These are phyloP conservation scores for Purpureocillium lavendulum DNA, from an alignment of 2,329 filamentous ascomycete species.

Conservation along the genomic window DNA sequence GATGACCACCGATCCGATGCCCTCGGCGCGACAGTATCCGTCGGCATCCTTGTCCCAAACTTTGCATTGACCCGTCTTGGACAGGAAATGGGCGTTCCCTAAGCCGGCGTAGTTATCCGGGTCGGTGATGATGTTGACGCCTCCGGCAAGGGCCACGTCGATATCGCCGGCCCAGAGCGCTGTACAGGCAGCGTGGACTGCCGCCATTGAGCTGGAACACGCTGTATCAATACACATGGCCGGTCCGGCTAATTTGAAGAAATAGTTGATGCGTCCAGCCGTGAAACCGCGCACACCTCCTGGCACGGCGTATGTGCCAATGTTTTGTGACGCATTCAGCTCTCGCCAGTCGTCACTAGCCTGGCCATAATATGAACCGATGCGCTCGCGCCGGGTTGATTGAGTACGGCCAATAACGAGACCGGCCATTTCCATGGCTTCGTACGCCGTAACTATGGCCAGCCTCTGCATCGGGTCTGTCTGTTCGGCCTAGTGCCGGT, in stretches of 20 bases:
- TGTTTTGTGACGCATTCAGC: neutral
- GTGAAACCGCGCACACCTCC: slow-evolving; percentile 2
- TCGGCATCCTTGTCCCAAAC: slow-evolving; percentile 56
- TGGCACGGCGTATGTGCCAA: slow-evolving; percentile 1
- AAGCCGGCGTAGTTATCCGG: slow-evolving; percentile 58
- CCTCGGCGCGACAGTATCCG: slow-evolving; percentile 47
- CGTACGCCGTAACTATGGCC: slow-evolving; percentile 66
- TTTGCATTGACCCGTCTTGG: slow-evolving; percentile 30
- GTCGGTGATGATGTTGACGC: slow-evolving; percentile 57
- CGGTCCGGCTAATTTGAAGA: slow-evolving; percentile 5
- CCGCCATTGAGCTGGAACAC: neutral
- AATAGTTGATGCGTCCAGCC: slow-evolving; percentile 4
- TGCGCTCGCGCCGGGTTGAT: neutral
- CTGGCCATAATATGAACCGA: slow-evolving; percentile 2
- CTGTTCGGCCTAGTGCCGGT: too few relatives aligned
- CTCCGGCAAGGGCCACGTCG: slow-evolving; percentile 57
- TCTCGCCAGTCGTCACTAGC: slow-evolving; percentile 4
- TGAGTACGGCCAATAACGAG: too few relatives aligned
- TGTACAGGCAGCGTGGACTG: slow-evolving; percentile 3
- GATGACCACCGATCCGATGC: slow-evolving; percentile 35
- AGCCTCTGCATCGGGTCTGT: slow-evolving; percentile 71
- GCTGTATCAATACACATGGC: slow-evolving; percentile 6
- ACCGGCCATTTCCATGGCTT: slow-evolving; percentile 64
- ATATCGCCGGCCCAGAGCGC: slow-evolving; percentile 5
- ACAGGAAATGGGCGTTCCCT: slow-evolving; percentile 57